phyloP scores from a whole-genome alignment of 1,284 basidiomycete genomes.

The Leucoagaricus sp. region DNA sequence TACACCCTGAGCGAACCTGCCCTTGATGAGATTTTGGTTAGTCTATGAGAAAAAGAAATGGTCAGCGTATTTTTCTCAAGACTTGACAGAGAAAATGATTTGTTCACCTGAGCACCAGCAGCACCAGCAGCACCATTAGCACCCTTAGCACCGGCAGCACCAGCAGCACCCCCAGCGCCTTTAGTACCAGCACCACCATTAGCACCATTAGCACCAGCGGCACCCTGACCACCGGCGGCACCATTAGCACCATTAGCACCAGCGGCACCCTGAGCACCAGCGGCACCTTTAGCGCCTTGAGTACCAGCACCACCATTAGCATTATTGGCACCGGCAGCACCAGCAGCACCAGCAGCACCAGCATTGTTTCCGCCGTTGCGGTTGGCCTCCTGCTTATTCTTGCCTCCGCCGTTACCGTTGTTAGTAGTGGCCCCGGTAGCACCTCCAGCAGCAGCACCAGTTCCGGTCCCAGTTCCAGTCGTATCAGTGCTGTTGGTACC shows the following conservation, averaged over 20 bases:
- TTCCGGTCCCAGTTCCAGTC: background rate
- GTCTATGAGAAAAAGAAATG: background rate
- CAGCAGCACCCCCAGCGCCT: background rate
- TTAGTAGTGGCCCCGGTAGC: conserved; percentile 3
- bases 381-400: too few species aligned
- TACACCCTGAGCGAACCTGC: conserved; percentile 11
- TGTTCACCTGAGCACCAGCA: background rate
- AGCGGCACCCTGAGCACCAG: conserved; percentile 10
- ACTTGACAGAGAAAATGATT: background rate
- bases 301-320: too few species aligned
- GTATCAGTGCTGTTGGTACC: background rate
- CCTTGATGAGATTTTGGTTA: background rate
- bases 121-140: background rate
- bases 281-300: too few species aligned
- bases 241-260: conserved; percentile 15
- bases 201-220: background rate
- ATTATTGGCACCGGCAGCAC: background rate
- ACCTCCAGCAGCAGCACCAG: background rate
- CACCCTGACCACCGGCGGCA: conserved; percentile 11
- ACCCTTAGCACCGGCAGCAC: background rate
- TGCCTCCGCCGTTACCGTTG: background rate
- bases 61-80: background rate
- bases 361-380: conserved; percentile 9
- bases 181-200: background rate
- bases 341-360: background rate